phyloP scores from a whole-genome alignment of 768 basidiomycete species.

The Tulasnella sp. region DNA sequence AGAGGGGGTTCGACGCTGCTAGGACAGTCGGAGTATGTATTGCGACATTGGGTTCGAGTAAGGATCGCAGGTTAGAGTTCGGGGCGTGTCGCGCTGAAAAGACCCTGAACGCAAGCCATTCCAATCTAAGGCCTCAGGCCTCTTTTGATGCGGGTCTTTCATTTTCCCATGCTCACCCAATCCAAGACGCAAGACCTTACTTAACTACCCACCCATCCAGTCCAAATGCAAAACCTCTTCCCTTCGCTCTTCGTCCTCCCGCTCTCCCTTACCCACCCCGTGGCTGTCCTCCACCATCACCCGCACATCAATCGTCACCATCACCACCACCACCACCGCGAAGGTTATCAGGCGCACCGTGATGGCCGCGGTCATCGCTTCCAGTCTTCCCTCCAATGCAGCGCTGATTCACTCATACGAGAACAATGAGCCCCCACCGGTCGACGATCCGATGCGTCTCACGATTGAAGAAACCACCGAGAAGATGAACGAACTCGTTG shows the following conservation, averaged over 20 bases:
- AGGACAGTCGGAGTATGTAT: neutral
- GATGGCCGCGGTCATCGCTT: neutral
- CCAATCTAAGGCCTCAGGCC: neutral
- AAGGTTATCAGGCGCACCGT: neutral
- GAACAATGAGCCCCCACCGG: neutral
- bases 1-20: neutral
- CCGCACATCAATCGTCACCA: neutral
- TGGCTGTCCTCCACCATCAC: neutral
- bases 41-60: neutral
- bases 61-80: neutral
- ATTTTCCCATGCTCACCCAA: neutral
- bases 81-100: neutral
- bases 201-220: neutral
- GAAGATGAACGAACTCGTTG: neutral
- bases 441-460: constrained; percentile 8
- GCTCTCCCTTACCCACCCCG: neutral
- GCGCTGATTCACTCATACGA: constrained; percentile 2
- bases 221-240: neutral
- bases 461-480: constrained; percentile 4
- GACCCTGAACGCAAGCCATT: neutral
- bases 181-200: neutral
- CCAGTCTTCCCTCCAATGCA: neutral
- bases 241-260: neutral
- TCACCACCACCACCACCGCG: neutral
- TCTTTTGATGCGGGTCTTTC: neutral